Evolutionary conservation across 2,329 filamentous ascomycete genomes (phyloP), one percentile per base, ranked within the genome.

Genomic region (Diaporthe citrichinensis): DNA sequence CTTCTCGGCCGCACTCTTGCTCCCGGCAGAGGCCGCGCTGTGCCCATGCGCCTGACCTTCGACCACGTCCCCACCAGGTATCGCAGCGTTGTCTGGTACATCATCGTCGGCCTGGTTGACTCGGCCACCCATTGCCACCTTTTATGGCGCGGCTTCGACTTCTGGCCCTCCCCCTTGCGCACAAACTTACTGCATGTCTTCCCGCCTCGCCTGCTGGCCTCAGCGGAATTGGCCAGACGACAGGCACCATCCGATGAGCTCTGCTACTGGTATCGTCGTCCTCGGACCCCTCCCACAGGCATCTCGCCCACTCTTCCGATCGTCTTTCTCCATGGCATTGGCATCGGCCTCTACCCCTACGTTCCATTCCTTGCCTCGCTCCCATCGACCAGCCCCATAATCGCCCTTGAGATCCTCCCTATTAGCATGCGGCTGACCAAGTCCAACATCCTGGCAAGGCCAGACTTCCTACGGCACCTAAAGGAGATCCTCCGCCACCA

Each of bases 61-160:
- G 93, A 95, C 81, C 83, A 85, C 10, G 87, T 94, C 76, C 84
- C 88, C 23, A 91, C 91, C 79, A 84, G 88, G 10, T 92, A 93
- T 81, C 87, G 92, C 62, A 90, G 90, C 73, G 82, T 94, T 39
- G 68, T 88, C n/a, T 94, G 92, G 92, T 94, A 94, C 79, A 75
- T 86, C 53, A 86, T 92, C 78, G 81, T 91, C 73, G 88, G 89
- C 62, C 79, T 88, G 65, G 80, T 93, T 23, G 91, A 93, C 61
- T 85, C 90, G 76, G 82, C 84, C 10, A 87, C 88, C 2, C 84
- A 89, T 77, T 69, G 84, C 12, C 81, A 82, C 71, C 84, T 93
- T 65, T 79, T 82, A 7, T 86, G 84, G 80, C 81, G 85, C 55
- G 88, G 88, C 57, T 93, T 93, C 80, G 79, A 83, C 55, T 89